Base-by-base conservation (phyloP, 768 basidiomycete species). In the Pulveroboletus ravenelii region DNA sequence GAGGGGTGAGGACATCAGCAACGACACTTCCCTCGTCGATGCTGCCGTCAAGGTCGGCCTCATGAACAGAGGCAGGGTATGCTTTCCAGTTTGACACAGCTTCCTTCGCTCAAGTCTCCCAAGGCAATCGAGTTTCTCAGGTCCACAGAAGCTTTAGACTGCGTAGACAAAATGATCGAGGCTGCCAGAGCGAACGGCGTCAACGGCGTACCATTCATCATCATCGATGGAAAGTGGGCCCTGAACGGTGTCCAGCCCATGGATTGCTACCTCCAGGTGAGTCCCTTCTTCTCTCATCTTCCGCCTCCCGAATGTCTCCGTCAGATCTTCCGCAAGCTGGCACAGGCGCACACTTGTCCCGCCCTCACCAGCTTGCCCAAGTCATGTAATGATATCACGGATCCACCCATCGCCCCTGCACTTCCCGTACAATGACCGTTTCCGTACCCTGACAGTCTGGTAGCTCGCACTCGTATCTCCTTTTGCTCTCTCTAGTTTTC, bases 141-240 rank as follows among this genome's bases (percentile, higher is more conserved):
- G 37, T 70, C 72, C 1, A 70, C 72, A 39, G 74, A 74, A 54
- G 54, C 71, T 15, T 58, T 66, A 25, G 60, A 69, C 30, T 75
- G 74, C 36, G 72, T 79, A 7, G 59, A 71, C 41, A 65, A 66
- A 23, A 74, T 72, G 54, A 66, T 76, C 47, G 57, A 62, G 8
- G 66, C 70, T 12, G 75, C 76, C 3, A 70, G 72, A 51, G 58
- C 64, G 23, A 65, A 70, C n/a, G 74, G 76, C 5, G 75, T 80
- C 52, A 71, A 68, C 1, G 79, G 79, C 32, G 78, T 80, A 1
- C 79, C 79, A 0, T 79, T 77, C 62, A 70, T 76, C 48, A 74
- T 79, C 51, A 68, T 77, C 30, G 70, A 77, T 35, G 66, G 70
- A 10, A 73, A 70, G 44, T 77, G 72, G 69, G 77, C 74, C 14